phyloP scores from a whole-genome alignment of 495 filamentous ascomycete genomes.

The Xylaria grammica region DNA sequence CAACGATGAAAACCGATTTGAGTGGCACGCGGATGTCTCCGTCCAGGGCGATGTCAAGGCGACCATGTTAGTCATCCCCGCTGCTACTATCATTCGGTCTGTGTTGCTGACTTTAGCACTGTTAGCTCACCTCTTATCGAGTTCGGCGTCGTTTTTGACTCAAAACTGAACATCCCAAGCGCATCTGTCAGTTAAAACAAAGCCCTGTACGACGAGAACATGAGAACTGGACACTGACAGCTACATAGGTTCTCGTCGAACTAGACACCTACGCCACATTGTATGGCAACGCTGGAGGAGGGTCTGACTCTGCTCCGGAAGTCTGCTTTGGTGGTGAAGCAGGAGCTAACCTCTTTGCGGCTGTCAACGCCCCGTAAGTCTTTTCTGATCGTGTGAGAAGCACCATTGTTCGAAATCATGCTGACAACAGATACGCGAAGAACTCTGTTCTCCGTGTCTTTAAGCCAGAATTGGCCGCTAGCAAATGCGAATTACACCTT shows the following conservation, averaged over 20 bases:
- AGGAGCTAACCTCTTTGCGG: conserved; percentile 5
- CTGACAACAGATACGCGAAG: conserved; percentile 3
- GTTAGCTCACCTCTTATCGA: not conserved
- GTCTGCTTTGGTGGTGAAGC: conserved; percentile 9
- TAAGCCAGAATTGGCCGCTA: conserved; percentile 7
- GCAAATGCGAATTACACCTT: not conserved
- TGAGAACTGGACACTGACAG: not conserved
- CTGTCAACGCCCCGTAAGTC: conserved; percentile 10
- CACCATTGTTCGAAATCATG: conserved; percentile 3
- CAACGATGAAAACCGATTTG: not conserved
- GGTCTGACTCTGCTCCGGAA: not conserved
- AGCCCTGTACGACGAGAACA: not conserved
- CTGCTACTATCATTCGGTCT: not conserved
- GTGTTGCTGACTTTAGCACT: not conserved
- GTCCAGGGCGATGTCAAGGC: conserved; percentile 3
- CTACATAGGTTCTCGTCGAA: conserved; percentile 1
- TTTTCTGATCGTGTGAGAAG: not conserved
- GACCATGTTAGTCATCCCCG: not conserved
- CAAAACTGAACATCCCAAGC: not conserved
- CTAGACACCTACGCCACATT: conserved; percentile 12
- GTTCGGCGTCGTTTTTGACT: not conserved
- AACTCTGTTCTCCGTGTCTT: conserved; percentile 10
- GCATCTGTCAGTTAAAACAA: conserved; percentile 1
- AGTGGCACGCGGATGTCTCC: not conserved
- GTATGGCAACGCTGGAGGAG: conserved; percentile 9